Base-by-base conservation (phyloP, 345 rosid species). In the Eucalyptus sp. region DNA sequence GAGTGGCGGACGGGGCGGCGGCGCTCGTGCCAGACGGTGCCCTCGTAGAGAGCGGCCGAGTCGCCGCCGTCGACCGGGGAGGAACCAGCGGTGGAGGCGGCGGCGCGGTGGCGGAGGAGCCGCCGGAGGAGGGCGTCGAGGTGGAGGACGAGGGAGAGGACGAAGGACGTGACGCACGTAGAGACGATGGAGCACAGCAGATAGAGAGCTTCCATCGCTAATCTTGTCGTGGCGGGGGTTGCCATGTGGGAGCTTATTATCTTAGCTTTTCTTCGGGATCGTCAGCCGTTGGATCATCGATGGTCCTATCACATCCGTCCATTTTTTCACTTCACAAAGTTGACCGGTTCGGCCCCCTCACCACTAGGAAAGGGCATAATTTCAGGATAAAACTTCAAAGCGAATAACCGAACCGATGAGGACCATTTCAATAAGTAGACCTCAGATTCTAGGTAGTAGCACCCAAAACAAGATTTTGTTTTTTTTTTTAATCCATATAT, bases 21-120 rank as follows among this genome's bases (percentile, higher is more conserved):
- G 86, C 98, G 98, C 90, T 96, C 94, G 91, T 97, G 99, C 96
- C 95, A 96, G 51, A 97, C 98, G 44, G 92, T 93, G 90, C 99
- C 99, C 93, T 96, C 90, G 89, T 96, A 97, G 88, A 93, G 94
- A 7, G 60, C 37, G 88, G 79, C 50, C 24, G 90, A 12, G 44
- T 80, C 89, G 8, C 46, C 50, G 48, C 50, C 43, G 44, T 8
- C 37, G 52, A 68, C 87, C 29, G 51, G 25, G 86, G 86, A 22
- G 81, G 89, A 13, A 31, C 52, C 76, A 18, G 51, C 22, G 14
- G 66, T 5, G 62, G 29, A 5, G 64, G 22, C 22, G 48, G 88
- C 43, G 88, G 92, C 37, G 91, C 88, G 89, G 66, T 76, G 52
- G 17, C 31, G 12, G 89, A 10, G n/a, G 12, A 84, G 49, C 76